Percentiles rank a stretch among this genome's conserved stretches.
Evolutionary conservation across 192 early-diverging fungal genomes (phyloP).

Genomic region (Bifiguratus adelaidae): DNA sequence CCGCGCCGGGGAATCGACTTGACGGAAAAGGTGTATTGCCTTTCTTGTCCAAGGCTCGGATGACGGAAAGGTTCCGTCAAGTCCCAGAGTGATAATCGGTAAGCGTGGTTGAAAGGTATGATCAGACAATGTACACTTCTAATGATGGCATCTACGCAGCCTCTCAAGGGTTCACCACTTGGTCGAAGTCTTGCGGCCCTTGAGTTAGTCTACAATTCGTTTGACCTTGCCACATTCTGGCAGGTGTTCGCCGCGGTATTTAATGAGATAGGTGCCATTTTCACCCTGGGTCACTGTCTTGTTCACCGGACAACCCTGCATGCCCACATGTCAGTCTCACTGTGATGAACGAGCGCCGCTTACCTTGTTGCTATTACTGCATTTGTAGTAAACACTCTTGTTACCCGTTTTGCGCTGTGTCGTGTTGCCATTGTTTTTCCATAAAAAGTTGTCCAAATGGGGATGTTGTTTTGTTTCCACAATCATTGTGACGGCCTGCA

Average conservation of each 20-base stretch:
- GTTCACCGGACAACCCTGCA: conserved; percentile 29
- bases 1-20: too few relatives aligned
- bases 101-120: too few relatives aligned
- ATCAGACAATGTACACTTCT: too few relatives aligned
- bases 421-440: conserved; percentile 53
- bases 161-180: too few relatives aligned
- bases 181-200: too few relatives aligned
- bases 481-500: conserved; percentile 48
- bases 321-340: too few relatives aligned
- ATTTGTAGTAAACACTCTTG: conserved; percentile 49
- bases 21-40: too few relatives aligned
- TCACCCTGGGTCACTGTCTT: conserved; percentile 44
- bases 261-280: conserved; percentile 38
- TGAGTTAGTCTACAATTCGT: conserved; percentile 21
- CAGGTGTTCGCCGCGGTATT: conserved; percentile 44
- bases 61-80: too few relatives aligned
- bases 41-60: too few relatives aligned
- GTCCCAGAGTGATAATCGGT: too few relatives aligned
- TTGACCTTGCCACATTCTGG: conserved; percentile 33
- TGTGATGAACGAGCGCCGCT: background rate
- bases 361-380: conserved; percentile 40
- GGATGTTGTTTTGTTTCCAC: conserved; percentile 38
- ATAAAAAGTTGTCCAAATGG: conserved; percentile 32
- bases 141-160: too few relatives aligned
- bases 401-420: conserved; percentile 42